A percentile compares a stretch with the other conserved stretches of the same genome.
phyloP scores from a whole-genome alignment of 495 filamentous ascomycete genomes.

The Talaromyces stipitatus region DNA sequence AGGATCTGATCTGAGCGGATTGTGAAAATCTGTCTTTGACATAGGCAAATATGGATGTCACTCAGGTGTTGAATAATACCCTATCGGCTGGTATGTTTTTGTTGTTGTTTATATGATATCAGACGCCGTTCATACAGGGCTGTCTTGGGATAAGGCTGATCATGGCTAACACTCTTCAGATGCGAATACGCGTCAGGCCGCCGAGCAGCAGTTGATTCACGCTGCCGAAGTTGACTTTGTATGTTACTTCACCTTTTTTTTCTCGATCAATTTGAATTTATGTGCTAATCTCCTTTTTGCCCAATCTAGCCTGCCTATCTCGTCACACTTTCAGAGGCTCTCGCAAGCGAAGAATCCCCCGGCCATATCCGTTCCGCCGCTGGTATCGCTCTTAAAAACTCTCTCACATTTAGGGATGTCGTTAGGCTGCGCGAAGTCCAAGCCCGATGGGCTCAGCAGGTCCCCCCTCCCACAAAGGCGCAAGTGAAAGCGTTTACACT shows the following conservation, averaged over 20 bases:
- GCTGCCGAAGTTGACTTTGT: conserved; percentile 94
- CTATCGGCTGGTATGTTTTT: conserved; percentile 69
- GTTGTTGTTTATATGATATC: conserved; percentile 5
- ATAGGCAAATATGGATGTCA: conserved; percentile 60
- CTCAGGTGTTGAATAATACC: conserved; percentile 83
- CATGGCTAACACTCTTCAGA: conserved; percentile 45
- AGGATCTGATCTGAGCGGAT: neutral
- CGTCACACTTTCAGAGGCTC: conserved; percentile 78
- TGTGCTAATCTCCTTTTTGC: conserved; percentile 4
- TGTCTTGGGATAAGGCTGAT: neutral
- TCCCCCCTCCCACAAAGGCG: conserved; percentile 67
- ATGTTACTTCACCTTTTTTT: conserved; percentile 35
- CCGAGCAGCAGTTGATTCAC: conserved; percentile 88
- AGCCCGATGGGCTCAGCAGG: conserved; percentile 78
- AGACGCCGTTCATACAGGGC: neutral
- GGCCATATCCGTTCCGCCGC: conserved; percentile 83
- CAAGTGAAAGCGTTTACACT: conserved; percentile 83
- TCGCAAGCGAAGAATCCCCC: conserved; percentile 82
- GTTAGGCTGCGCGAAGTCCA: conserved; percentile 80
- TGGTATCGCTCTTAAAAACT: conserved; percentile 94
- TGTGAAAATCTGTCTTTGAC: neutral
- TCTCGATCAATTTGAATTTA: conserved; percentile 11
- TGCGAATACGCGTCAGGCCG: conserved; percentile 76
- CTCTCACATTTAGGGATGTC: conserved; percentile 87
- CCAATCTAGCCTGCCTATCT: conserved; percentile 73